phyloP scores from a whole-genome alignment of 1,284 basidiomycete species.

The Ceratobasidium papillatum region DNA sequence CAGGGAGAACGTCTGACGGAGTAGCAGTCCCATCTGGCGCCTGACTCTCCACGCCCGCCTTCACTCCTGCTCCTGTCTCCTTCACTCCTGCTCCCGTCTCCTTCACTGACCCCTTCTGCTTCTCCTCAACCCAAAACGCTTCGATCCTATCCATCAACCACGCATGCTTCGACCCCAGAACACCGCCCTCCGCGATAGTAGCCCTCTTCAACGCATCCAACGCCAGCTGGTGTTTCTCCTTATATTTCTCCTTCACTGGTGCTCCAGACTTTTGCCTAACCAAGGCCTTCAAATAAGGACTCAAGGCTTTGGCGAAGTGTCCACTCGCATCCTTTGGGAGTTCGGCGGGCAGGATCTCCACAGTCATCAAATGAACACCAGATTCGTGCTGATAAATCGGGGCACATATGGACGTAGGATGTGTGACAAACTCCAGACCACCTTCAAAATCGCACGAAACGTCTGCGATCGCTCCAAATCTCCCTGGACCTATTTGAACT shows the following conservation, averaged over 20 bases:
- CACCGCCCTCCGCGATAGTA: conserved; percentile 72
- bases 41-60: conserved; percentile 6
- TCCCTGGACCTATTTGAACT: conserved; percentile 58
- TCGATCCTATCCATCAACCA: conserved; percentile 68
- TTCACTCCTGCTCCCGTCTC: neutral
- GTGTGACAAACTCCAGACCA: conserved; percentile 82
- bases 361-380: conserved; percentile 73
- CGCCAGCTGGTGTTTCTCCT: conserved; percentile 49
- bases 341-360: conserved; percentile 88
- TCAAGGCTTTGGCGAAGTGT: conserved; percentile 73
- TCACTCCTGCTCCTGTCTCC: neutral
- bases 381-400: conserved; percentile 70
- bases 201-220: conserved; percentile 67
- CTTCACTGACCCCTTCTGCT: neutral
- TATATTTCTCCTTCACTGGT: conserved; percentile 41
- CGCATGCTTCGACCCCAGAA: conserved; percentile 61
- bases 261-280: conserved; percentile 50
- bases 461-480: conserved; percentile 80
- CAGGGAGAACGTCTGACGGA: neutral
- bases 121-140: conserved; percentile 50
- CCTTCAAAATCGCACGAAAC: conserved; percentile 89
- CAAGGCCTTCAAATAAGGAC: conserved; percentile 73
- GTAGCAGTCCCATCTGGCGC: neutral
- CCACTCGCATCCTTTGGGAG: conserved; percentile 81
- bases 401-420: conserved; percentile 74